Evolutionary conservation across 106 monocot species (phyloP), one percentile per base, ranked within the genome.

Genomic region (Gastrodia elata): DNA sequence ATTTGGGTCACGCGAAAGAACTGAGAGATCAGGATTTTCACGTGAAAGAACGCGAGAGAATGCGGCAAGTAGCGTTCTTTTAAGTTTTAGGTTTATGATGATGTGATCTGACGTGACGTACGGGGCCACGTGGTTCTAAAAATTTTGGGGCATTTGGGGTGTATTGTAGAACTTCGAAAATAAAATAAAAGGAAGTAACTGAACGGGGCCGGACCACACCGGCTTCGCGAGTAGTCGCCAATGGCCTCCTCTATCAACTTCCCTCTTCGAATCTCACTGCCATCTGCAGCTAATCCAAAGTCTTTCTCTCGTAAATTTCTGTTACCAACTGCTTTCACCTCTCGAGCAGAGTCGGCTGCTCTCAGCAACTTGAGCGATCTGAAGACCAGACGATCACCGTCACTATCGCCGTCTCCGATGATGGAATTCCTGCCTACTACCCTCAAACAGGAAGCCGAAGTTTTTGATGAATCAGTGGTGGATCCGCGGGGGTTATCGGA

Each of bases 341-440:
- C 61, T 22, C 4, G 25, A 22, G 25, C 61, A 14, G 61, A 64
- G 61, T 6, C 61, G 5, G 28, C 61, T 30, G 61, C 61, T 9
- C 8, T 26, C 28, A 8, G 61, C 61, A 22, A 28, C 28, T 28
- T 27, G 61, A 28, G 25, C 14, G 86, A 11, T 91, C 91, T 1
- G 57, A 91, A 40, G 83, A 88, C 43, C 70, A 84, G 69, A 91
- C 86, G 69, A 87, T 91, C 71, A 85, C 79, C 46, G 70, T 83
- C 9, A 61, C 43, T n/a, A 34, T 9, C 38, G 8, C 15, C 6
- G 41, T 25, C 27, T 49, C 38, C 13, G 27, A 9, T 42, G 42
- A n/a, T n/a, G n/a, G n/a, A n/a, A n/a, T n/a, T n/a, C n/a, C 8
- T 34, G 6, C 41, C 69, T 1, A 20, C 68, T 37, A 27, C 9